Base-by-base conservation (phyloP, 2,329 filamentous ascomycete genomes). In the Botryotinia globosa region DNA sequence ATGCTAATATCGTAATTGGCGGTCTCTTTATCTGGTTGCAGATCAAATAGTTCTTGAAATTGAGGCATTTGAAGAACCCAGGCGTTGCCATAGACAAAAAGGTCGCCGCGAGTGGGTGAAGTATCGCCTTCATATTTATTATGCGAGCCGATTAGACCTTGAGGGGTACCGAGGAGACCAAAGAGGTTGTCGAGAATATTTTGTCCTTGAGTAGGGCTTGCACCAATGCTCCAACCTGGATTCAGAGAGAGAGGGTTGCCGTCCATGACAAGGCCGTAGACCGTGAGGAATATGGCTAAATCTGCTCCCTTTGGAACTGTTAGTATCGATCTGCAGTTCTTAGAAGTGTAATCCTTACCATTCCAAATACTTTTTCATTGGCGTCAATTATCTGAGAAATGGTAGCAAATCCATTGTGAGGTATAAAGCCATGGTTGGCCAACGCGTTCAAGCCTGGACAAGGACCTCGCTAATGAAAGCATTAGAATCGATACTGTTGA, bases 101-200 rank as follows among this genome's bases (percentile, higher is more conserved):
- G 78, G 61, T 88, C 86, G 62, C 84, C 82, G 3, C 86, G 84
- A 0, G 85, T 87, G 66, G 82, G 81, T 63, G 85, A 87, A 0
- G 83, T 83, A 77, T 88, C 86, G 2, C 83, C 81, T 80, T 88
- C 86, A 76, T 87, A 84, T 71, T 84, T 83, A 77, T 87, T 86
- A 77, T 88, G 86, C 4, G 83, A 83, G 37, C 85, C 84, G 25
- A 79, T 78, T 4, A 88, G 81, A 3, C 85, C 85, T 25, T 81
- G 82, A 0, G 85, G 84, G 4, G 81, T 81, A 3, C 84, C 69
- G 68, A 82, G 10, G 29, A 74, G 14, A 29, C 58, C 66, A 0
- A 69, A 32, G 9, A 62, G 78, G 77, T 72, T 73, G 7, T 39
- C 80, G n/a, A 82, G 77, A 20, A 72, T 14, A 9, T 67, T 61